phyloP scores from a whole-genome alignment of 2,329 filamentous ascomycete species.

The Colletotrichum sp. region DNA sequence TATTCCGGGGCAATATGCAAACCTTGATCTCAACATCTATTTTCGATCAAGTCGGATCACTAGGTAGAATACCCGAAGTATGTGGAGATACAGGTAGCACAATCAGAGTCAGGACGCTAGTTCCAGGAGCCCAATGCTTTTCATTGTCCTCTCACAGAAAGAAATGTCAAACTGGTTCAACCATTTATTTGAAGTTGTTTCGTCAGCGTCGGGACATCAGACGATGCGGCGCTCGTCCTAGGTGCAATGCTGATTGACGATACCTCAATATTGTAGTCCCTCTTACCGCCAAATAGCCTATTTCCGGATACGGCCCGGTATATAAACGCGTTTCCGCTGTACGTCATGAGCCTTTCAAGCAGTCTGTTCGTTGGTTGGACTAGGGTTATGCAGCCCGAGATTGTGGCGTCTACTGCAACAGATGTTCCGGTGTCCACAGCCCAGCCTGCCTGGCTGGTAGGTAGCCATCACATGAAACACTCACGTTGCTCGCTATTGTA shows the following conservation, averaged over 20 bases:
- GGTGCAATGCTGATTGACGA: neutral
- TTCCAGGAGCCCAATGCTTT: neutral
- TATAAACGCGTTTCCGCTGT: neutral
- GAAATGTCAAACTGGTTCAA: neutral
- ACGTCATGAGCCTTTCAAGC: neutral
- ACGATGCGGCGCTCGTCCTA: neutral
- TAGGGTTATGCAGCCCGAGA: neutral
- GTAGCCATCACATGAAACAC: neutral
- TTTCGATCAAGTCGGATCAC: neutral
- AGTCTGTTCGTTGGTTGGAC: rapidly evolving
- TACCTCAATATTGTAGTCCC: neutral
- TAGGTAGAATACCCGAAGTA: neutral
- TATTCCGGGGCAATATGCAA: too few relatives aligned
- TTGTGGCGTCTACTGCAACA: neutral
- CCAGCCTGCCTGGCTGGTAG: neutral
- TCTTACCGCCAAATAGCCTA: neutral
- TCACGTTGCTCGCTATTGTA: neutral
- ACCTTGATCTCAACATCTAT: too few relatives aligned
- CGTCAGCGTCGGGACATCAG: neutral
- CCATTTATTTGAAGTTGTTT: neutral
- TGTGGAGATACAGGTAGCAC: neutral
- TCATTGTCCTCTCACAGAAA: neutral
- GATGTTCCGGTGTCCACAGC: too few relatives aligned
- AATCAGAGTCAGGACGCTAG: neutral
- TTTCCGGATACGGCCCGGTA: neutral